A percentile compares a stretch with the other conserved stretches of the same genome.
phyloP scores from a whole-genome alignment of 331 rosid species.

The Cucumis variabilis region DNA sequence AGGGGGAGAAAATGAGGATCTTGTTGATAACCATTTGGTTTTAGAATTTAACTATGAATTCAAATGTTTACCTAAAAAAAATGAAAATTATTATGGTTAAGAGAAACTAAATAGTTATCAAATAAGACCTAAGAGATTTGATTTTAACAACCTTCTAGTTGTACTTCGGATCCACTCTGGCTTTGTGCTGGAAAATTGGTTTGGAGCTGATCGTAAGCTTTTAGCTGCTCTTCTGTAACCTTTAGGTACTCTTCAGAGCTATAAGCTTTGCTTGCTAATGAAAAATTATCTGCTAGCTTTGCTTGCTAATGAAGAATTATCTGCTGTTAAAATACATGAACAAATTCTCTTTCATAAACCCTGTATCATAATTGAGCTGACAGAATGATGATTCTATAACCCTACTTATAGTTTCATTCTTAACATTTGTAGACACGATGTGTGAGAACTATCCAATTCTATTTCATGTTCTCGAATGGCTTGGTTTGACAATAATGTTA shows the following conservation, averaged over 20 bases:
- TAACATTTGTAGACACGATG: background rate
- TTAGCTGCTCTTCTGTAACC: no score
- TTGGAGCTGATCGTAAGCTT: conserved; percentile 63
- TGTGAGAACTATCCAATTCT: background rate
- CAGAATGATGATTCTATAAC: background rate
- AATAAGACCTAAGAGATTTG: background rate
- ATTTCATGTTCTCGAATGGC: background rate
- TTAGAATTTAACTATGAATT: no score
- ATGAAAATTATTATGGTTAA: no score
- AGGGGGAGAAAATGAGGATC: background rate
- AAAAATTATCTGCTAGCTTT: no score
- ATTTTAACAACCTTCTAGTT: conserved; percentile 60
- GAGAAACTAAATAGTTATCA: no score
- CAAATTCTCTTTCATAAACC: no score
- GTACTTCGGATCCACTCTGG: conserved; percentile 46
- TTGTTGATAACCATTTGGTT: background rate
- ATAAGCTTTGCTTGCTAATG: no score
- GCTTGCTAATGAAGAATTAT: no score
- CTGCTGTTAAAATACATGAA: no score
- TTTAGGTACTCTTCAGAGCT: no score
- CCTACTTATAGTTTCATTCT: background rate
- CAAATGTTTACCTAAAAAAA: no score
- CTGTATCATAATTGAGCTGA: no score
- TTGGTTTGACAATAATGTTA: background rate
- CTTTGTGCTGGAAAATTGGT: conserved; percentile 49